A percentile compares a stretch with the other conserved stretches of the same genome.
Conservation (phyloP, 768 basidiomycete genomes). For the Russula olivacea region DNA sequence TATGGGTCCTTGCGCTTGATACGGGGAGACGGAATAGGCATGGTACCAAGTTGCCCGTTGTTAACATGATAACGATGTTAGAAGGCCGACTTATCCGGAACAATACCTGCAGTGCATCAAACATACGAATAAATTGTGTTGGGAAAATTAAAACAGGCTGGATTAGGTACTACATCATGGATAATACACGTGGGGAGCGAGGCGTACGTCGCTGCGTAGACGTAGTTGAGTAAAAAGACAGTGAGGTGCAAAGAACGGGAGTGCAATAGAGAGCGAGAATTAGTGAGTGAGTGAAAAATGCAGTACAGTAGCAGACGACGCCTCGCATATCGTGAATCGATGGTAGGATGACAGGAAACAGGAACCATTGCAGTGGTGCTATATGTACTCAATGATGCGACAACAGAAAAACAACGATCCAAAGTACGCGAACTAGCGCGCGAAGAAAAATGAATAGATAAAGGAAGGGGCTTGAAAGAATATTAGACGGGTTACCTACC, state of each 20-base stretch:
- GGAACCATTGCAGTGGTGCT: slow-evolving; percentile 15
- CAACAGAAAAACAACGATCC: slow-evolving; percentile 18
- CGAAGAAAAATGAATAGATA: slow-evolving; percentile 22
- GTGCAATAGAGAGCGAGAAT: slow-evolving; percentile 12
- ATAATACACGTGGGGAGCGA: slow-evolving; percentile 21
- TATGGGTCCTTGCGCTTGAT: too few relatives aligned
- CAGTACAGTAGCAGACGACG: slow-evolving; percentile 19
- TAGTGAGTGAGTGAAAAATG: background rate
- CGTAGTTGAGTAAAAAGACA: slow-evolving; percentile 21
- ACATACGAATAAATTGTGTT: background rate
- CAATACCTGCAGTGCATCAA: background rate
- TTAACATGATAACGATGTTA: background rate
- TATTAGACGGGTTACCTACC: slow-evolving; percentile 15
- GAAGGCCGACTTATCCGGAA: background rate
- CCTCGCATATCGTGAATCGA: slow-evolving; percentile 17
- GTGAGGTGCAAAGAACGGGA: slow-evolving; percentile 20
- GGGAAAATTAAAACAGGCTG: slow-evolving; percentile 13
- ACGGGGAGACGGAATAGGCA: too few relatives aligned
- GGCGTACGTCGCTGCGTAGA: slow-evolving; percentile 16
- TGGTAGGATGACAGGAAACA: slow-evolving; percentile 3
- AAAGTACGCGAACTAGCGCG: slow-evolving; percentile 9
- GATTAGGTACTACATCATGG: slow-evolving; percentile 22
- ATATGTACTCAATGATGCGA: slow-evolving; percentile 19
- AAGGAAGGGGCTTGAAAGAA: background rate
- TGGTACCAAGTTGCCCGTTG: background rate